Evolutionary conservation across 192 early-diverging fungal species (phyloP).

Genomic region (Kappamyces sp.): DNA sequence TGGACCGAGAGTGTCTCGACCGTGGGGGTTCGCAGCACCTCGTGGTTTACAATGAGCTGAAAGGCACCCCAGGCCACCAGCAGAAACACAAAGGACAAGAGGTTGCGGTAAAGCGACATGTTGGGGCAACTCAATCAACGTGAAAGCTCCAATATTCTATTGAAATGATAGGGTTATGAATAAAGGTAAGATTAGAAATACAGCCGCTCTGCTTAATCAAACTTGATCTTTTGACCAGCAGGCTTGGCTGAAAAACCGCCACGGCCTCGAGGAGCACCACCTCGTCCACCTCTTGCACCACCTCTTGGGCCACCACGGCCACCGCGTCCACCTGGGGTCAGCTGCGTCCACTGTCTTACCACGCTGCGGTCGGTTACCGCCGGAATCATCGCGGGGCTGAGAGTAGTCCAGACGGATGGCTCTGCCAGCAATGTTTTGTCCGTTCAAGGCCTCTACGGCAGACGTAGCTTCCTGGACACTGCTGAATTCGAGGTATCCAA

Average conservation of each 20-base stretch:
- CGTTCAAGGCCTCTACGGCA: conserved; percentile 70
- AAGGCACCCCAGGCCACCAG: too few relatives aligned
- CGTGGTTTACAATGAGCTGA: too few relatives aligned
- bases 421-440: conserved; percentile 70
- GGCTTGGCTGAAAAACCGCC: conserved; percentile 29
- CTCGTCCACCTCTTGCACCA: conserved; percentile 47
- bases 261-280: conserved; percentile 46
- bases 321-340: conserved; percentile 21
- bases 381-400: conserved; percentile 26
- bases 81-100: too few relatives aligned
- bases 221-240: conserved; percentile 36
- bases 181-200: neutral
- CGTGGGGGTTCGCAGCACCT: too few relatives aligned
- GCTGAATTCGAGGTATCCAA: conserved; percentile 45
- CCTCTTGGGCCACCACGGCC: conserved; percentile 32
- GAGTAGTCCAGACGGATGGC: conserved; percentile 83
- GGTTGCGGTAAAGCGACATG: too few relatives aligned
- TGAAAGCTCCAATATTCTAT: too few relatives aligned
- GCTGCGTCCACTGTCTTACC: conserved; percentile 24
- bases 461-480: conserved; percentile 42
- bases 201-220: conserved; percentile 16
- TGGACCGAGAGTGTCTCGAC: too few relatives aligned
- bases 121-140: too few relatives aligned
- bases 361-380: neutral
- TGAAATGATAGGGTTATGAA: too few relatives aligned